Conservation (phyloP, 140 eudicot genomes). For the Cichorium intybus region DNA sequence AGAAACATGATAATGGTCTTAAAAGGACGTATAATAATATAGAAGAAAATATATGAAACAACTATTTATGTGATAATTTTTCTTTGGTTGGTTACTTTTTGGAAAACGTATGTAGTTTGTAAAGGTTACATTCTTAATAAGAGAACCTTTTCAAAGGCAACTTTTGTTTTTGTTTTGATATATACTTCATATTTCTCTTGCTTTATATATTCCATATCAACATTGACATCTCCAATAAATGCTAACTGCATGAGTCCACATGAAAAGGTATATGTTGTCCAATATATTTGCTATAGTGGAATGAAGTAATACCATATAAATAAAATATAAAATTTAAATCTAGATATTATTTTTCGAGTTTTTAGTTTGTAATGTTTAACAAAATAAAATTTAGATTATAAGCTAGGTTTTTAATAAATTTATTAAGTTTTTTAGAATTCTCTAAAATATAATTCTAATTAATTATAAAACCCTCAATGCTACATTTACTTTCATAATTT, state of each 20-base stretch:
- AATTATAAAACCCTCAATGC: too few species aligned
- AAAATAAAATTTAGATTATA: too few species aligned
- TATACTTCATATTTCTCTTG: slow-evolving; percentile 14
- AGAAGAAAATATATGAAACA: neutral
- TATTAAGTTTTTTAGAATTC: too few species aligned
- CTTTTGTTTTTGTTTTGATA: slow-evolving; percentile 24
- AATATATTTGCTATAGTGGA: neutral
- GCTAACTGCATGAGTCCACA: neutral
- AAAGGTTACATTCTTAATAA: slow-evolving; percentile 29
- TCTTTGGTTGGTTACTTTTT: neutral
- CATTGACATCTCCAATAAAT: neutral
- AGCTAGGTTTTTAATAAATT: too few species aligned
- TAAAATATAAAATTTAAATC: too few species aligned
- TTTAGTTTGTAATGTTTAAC: too few species aligned
- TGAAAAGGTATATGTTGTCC: neutral
- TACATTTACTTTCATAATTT: too few species aligned
- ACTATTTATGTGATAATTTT: neutral
- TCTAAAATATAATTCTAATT: too few species aligned
- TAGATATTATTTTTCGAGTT: too few species aligned
- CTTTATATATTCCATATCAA: slow-evolving; percentile 26
- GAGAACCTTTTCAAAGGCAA: slow-evolving; percentile 24
- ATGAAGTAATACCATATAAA: too few species aligned
- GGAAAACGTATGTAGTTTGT: slow-evolving; percentile 19
- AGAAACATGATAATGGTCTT: neutral
- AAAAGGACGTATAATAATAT: too few species aligned